These are phyloP conservation scores for Neurospora sp. DNA, from an alignment of 495 filamentous ascomycete genomes.

Conservation along the genomic window DNA sequence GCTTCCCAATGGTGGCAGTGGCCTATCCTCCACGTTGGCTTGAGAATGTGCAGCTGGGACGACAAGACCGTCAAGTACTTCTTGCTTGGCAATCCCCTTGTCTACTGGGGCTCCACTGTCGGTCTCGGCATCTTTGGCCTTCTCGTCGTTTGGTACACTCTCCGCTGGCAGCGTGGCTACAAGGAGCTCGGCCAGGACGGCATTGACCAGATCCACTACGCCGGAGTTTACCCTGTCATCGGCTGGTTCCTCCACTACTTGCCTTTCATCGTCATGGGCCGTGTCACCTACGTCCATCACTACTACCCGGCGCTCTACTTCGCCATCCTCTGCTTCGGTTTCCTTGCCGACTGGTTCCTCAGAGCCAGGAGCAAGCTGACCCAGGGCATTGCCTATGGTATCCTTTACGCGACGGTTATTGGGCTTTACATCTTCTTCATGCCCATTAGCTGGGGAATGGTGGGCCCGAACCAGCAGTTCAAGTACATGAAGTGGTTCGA, in stretches of 20 bases:
- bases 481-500: constrained; percentile 86
- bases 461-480: constrained; percentile 72
- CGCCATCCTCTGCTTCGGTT: constrained; percentile 81
- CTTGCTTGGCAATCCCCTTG: constrained; percentile 88
- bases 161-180: constrained; percentile 95
- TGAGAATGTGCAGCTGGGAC: constrained; percentile 98
- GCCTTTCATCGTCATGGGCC: constrained; percentile 93
- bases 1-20: constrained; percentile 98
- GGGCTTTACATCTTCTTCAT: constrained; percentile 82
- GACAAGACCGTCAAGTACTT: constrained; percentile 95
- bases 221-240: constrained; percentile 80
- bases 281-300: constrained; percentile 98
- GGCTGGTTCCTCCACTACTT: constrained; percentile 96
- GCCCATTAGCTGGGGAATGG: constrained; percentile 96
- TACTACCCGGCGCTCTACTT: constrained; percentile 99
- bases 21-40: constrained; percentile 88
- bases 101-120: constrained; percentile 90
- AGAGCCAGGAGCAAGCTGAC: constrained; percentile 48
- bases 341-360: constrained; percentile 76
- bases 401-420: constrained; percentile 62
- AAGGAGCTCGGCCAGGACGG: constrained; percentile 67
- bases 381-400: constrained; percentile 53
- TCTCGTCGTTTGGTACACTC: constrained; percentile 70
- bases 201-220: constrained; percentile 89
- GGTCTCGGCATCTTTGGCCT: constrained; percentile 62